Evolutionary conservation across 2,329 filamentous ascomycete genomes (phyloP).

Genomic region (Plenodomus lindquistii): DNA sequence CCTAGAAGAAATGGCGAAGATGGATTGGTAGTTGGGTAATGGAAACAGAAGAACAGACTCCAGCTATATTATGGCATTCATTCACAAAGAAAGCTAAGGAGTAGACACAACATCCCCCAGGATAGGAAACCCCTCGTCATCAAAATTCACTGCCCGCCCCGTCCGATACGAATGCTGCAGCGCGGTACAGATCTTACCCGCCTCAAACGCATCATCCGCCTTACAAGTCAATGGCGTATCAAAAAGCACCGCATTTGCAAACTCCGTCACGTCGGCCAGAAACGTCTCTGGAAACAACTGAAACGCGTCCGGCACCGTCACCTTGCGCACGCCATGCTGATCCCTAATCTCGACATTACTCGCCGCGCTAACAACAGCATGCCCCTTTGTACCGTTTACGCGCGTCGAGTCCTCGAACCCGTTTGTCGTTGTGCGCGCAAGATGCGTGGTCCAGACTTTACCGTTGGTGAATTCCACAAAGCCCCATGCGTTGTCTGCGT

Average conservation of each 20-base stretch:
- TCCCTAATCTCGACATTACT: constrained; percentile 11
- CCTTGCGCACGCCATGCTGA: constrained; percentile 6
- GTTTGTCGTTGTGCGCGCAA: constrained; percentile 3
- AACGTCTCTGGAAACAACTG: constrained; percentile 6
- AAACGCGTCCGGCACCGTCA: constrained; percentile 6
- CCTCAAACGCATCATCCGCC: constrained; percentile 9
- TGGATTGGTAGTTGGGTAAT: too few relatives aligned
- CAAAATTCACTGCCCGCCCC: constrained; percentile 4
- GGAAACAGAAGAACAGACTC: too few relatives aligned
- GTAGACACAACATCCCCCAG: too few relatives aligned
- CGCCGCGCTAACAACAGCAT: constrained; percentile 3
- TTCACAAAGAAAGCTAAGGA: too few relatives aligned
- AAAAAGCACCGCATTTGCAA: too few relatives aligned
- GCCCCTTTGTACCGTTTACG: constrained; percentile 3
- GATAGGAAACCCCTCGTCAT: constrained; percentile 3
- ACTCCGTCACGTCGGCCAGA: background rate
- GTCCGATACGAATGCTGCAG: constrained; percentile 6
- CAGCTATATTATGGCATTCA: too few relatives aligned
- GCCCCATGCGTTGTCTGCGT: constrained; percentile 9
- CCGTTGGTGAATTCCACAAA: constrained; percentile 10
- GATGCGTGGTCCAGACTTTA: constrained; percentile 7
- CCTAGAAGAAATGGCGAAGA: too few relatives aligned
- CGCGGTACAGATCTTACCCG: constrained; percentile 7
- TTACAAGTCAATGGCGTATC: constrained; percentile 3
- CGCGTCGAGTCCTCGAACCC: constrained; percentile 3